Percentiles rank a stretch among this genome's conserved stretches.
phyloP scores from a whole-genome alignment of 2,329 filamentous ascomycete genomes.

The Biscogniauxia marginata region DNA sequence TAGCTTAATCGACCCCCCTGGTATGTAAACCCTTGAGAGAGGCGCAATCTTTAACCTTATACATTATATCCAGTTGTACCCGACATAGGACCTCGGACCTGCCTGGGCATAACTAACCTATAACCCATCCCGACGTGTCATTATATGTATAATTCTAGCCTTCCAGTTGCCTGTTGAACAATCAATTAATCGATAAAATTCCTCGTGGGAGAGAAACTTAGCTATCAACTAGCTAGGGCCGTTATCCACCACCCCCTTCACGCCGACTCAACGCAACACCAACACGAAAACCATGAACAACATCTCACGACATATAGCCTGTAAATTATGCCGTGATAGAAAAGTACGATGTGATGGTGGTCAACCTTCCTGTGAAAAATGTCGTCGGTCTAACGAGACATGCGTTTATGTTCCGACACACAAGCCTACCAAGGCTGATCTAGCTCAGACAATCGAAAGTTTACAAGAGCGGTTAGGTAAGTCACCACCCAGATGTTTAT shows the following conservation, averaged over 20 bases:
- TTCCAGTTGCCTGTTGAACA: slow-evolving; percentile 5
- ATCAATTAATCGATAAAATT: slow-evolving; percentile 1
- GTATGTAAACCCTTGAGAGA: not conserved
- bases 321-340: slow-evolving; percentile 24
- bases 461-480: slow-evolving; percentile 26
- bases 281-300: slow-evolving; percentile 16
- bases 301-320: slow-evolving; percentile 20
- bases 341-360: slow-evolving; percentile 26
- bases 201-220: slow-evolving; percentile 3
- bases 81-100: not conserved
- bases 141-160: not conserved
- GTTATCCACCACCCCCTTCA: slow-evolving; percentile 1
- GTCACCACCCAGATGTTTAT: not conserved
- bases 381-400: slow-evolving; percentile 20
- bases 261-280: not conserved
- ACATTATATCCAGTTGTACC: not conserved
- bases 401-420: slow-evolving; percentile 26
- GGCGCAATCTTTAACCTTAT: not conserved
- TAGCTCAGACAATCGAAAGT: slow-evolving; percentile 24
- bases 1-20: not conserved
- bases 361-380: slow-evolving; percentile 25
- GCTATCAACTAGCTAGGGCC: slow-evolving; percentile 8
- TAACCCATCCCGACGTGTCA: slow-evolving; percentile 4
- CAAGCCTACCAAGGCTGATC: slow-evolving; percentile 24
- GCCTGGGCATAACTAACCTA: not conserved